Base-by-base conservation (phyloP, 2,329 filamentous ascomycete genomes). In the Cephalotrichum gorgonifer region DNA sequence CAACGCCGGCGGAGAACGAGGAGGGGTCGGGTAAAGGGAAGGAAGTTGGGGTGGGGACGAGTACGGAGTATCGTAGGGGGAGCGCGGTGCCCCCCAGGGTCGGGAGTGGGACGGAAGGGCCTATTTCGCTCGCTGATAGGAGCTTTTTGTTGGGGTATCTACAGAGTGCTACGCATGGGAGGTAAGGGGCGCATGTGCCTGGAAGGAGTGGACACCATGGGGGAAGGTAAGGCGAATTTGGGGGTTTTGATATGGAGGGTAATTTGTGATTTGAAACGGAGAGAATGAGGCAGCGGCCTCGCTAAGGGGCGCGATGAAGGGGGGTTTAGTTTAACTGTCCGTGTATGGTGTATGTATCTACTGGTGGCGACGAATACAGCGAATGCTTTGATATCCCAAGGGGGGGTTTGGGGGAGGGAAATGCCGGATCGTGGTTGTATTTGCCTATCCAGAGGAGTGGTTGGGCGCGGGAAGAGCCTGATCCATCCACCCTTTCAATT, bases 141-240 rank as follows among this genome's bases (percentile, higher is more conserved):
- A 82, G 74, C 15, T 93, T 93, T 57, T 67, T 94, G 60, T 71
- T 93, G 47, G 83, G 78, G 9, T 93, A 88, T 60, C 67, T 94
- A 57, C 79, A 87, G 54, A 71, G 71, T 25, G 69, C 73, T 3
- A 71, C 72, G 11, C 15, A 20, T 39, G 35, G 35, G 12, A 9
- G 35, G 6, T 39, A 39, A 20, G 35, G 17, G 35, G 7, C 3
- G 17, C 17, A 20, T 33, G n/a, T 33, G n/a, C n/a, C n/a, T 33
- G 30, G 4, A 11, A 8, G 35, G 35, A 39, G 35, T 39, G n/a
- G n/a, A n/a, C n/a, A n/a, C n/a, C 12, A 22, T 39, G 35, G 17
- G 9, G 17, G n/a, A 11, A 20, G 6, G 35, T 9, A 39, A 17
- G 7, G 30, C 30, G 30, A n/a, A n/a, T n/a, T n/a, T n/a, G n/a